Base-by-base conservation (phyloP, 2,329 filamentous ascomycete genomes). In the Aschersonia sp. region DNA sequence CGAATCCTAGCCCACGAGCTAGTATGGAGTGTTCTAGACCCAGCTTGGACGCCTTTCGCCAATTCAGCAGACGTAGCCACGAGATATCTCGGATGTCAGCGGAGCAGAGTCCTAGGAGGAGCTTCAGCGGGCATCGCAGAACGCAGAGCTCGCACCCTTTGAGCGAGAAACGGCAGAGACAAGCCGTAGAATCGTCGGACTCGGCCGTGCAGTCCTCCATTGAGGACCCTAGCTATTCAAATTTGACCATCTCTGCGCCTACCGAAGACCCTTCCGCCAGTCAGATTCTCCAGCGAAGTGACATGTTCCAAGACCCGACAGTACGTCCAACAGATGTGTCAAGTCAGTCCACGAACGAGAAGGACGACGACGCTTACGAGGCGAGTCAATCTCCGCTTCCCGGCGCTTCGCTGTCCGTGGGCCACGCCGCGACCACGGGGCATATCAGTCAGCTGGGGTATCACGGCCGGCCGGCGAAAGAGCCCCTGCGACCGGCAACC, bases 201-300 rank as follows among this genome's bases (percentile, higher is more conserved):
- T 94, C 87, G 2, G 86, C 82, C 51, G 75, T 81, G 5, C 82
- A 84, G 55, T 87, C 83, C 1, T 66, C 51, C 73, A 82, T 57
- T 74, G 86, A 86, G 46, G 84, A 83, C 43, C 83, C 80, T 0
- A 87, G 81, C 57, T 63, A 84, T 48, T 89, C 84, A 1, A 86
- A 80, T 3, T 68, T 82, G 32, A 72, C 83, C 2, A 72, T 80
- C 4, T 85, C 84, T 4, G 81, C 79, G 1, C 45, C 49, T n/a
- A 77, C 76, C 47, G 84, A 89, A 41, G 86, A 89, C 49, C 81
- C 83, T 44, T 94, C 89, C 4, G 90, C 86, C 3, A 97, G 90
- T 60, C 88, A 95, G 62, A 95, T 97, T 39, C 68, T 98, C 7
- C 77, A 79, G 47, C 80, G 85, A 35, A 95, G 88, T 55, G 87